Evolutionary conservation across 1,139 yeast genomes (phyloP).

Genomic region (Torulaspora globosa): DNA sequence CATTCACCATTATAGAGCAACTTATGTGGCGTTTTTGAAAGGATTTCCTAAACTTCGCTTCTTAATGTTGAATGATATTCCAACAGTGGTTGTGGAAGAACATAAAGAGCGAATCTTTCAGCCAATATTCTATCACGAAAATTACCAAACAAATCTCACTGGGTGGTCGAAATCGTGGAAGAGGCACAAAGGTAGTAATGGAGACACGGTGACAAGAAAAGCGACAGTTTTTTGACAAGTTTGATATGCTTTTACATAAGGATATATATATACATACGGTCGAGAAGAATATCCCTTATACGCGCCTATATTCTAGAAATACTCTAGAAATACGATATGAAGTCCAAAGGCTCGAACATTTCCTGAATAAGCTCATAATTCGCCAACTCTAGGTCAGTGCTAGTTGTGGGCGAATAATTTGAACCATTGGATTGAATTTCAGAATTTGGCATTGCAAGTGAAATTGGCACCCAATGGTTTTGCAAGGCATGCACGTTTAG

Average conservation of each 20-base stretch:
- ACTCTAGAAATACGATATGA: conserved; percentile 23
- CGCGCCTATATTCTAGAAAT: neutral
- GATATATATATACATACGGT: conserved; percentile 2
- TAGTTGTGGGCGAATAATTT: conserved; percentile 6
- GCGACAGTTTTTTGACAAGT: conserved; percentile 18
- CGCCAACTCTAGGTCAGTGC: conserved; percentile 11
- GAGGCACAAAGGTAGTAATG: conserved; percentile 13
- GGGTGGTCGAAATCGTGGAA: conserved; percentile 29
- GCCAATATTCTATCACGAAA: conserved; percentile 37
- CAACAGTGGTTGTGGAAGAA: conserved; percentile 36
- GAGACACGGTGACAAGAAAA: conserved; percentile 23
- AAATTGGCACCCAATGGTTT: conserved; percentile 2
- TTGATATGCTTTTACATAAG: neutral
- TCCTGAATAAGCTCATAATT: conserved; percentile 23
- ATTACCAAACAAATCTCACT: conserved; percentile 33
- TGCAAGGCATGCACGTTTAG: neutral
- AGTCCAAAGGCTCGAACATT: conserved; percentile 31
- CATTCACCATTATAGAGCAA: conserved; percentile 39
- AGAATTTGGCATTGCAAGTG: conserved; percentile 1
- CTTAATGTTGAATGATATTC: conserved; percentile 41
- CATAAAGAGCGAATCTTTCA: conserved; percentile 31
- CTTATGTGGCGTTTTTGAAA: conserved; percentile 37
- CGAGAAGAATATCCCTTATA: neutral
- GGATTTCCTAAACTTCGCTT: conserved; percentile 38
- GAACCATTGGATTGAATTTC: conserved; percentile 6